phyloP scores from a whole-genome alignment of 805 yeast species.

The Candida orba region DNA sequence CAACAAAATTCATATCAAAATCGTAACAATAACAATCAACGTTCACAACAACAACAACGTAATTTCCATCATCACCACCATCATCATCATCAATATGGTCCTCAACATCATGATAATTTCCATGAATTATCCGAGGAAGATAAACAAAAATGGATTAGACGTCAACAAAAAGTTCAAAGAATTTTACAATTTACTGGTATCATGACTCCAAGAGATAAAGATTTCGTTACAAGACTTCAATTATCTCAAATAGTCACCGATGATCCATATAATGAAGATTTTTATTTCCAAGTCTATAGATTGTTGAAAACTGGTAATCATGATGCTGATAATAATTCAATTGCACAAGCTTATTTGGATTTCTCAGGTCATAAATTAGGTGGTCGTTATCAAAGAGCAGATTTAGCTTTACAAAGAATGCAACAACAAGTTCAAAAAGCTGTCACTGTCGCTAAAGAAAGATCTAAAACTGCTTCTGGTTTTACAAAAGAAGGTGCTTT shows the following conservation, averaged over 20 bases:
- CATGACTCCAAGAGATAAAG: slow-evolving; percentile 96
- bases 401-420: slow-evolving; percentile 91
- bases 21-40: slow-evolving; percentile 14
- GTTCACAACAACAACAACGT: slow-evolving; percentile 15
- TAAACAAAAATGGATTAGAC: slow-evolving; percentile 53
- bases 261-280: slow-evolving; percentile 95
- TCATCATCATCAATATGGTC: slow-evolving; percentile 21
- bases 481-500: slow-evolving; percentile 77
- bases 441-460: slow-evolving; percentile 88
- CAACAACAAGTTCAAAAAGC: slow-evolving; percentile 97
- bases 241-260: slow-evolving; percentile 93
- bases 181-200: slow-evolving; percentile 82
- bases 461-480: slow-evolving; percentile 54
- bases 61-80: slow-evolving; percentile 10
- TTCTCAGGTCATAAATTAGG: slow-evolving; percentile 89
- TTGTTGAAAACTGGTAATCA: slow-evolving; percentile 49
- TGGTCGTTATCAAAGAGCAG: slow-evolving; percentile 77
- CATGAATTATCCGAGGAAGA: slow-evolving; percentile 61
- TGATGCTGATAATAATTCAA: slow-evolving; percentile 56
- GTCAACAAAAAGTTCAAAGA: slow-evolving; percentile 69
- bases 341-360: slow-evolving; percentile 87
- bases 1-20: slow-evolving; percentile 16
- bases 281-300: slow-evolving; percentile 88
- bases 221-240: slow-evolving; percentile 89
- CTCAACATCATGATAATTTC: slow-evolving; percentile 24